phyloP scores from a whole-genome alignment of 768 basidiomycete genomes.

The Naganishia randhawae region DNA sequence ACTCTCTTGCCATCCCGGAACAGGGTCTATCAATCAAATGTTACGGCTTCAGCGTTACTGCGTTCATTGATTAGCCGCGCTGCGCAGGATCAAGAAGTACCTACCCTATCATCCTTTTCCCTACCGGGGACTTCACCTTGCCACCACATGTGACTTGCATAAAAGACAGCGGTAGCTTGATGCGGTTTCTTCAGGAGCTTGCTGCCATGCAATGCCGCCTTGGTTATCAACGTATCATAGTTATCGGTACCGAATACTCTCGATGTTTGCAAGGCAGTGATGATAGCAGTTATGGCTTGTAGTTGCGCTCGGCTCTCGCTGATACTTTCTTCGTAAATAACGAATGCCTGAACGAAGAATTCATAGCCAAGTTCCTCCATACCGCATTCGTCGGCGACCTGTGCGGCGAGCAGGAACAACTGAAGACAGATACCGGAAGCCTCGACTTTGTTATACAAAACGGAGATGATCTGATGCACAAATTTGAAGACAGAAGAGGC shows the following conservation, averaged over 20 bases:
- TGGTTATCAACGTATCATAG: constrained; percentile 95
- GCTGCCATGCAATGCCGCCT: constrained; percentile 95
- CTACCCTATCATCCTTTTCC: constrained; percentile 57
- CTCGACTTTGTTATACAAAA: constrained; percentile 88
- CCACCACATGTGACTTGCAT: constrained; percentile 99
- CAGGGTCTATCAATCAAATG: constrained; percentile 41
- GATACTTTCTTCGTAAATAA: constrained; percentile 95
- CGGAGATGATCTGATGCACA: constrained; percentile 84
- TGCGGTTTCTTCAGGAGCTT: constrained; percentile 97
- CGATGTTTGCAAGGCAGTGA: constrained; percentile 80
- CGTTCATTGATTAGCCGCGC: too few relatives aligned
- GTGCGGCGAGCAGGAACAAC: constrained; percentile 89
- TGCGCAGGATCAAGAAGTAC: neutral
- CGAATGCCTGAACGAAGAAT: constrained; percentile 95
- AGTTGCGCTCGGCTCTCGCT: constrained; percentile 92
- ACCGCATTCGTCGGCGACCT: constrained; percentile 88
- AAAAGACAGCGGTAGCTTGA: constrained; percentile 87
- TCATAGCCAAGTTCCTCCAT: constrained; percentile 97
- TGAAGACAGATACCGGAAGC: constrained; percentile 75
- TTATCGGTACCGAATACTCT: constrained; percentile 90
- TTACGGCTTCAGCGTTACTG: constrained; percentile 1
- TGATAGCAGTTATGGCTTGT: constrained; percentile 94
- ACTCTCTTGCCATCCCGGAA: constrained; percentile 89
- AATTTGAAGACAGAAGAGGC: constrained; percentile 89
- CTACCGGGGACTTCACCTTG: constrained; percentile 62